Evolutionary conservation across 495 filamentous ascomycete genomes (phyloP), one percentile per base, ranked within the genome.

Genomic region (Arthonia radiata): DNA sequence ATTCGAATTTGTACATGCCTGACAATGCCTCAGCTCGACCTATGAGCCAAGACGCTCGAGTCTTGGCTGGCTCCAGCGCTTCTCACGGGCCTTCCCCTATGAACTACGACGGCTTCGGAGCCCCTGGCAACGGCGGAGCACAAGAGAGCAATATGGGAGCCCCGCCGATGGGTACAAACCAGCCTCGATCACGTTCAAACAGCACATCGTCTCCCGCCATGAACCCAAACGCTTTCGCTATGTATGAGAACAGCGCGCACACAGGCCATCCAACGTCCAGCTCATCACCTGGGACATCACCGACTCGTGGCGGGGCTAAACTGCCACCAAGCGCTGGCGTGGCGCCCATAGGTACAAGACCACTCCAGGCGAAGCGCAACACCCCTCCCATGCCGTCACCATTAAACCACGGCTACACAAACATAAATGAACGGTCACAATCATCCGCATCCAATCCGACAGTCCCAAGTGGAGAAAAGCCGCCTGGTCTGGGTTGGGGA

Each of bases 271-370:
- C 82, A 14, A 90, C 81, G 28, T 75, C 68, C 34, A 91, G 86
- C 1, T 91, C 83, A 4, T 82, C 86, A 5, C 68, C 72, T 34
- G 79, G 67, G n/a, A 89, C 80, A 4, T 77, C 82, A 8, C 78
- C 80, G 24, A 67, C 70, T 33, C 63, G 71, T 37, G 49, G 53
- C 11, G 39, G 41, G 37, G 56, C 10, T 49, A 54, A 6, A 51
- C 58, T 12, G 64, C 54, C 52, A 19, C 64, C 66, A 17, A 60
- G 65, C 23, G 57, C 67, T 17, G 56, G 65, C 12, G 79, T 93
- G 12, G 83, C 82, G 10, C 83, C 86, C 13, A 97, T 97, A 37
- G 86, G 86, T 21, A 91, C 89, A 26, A 71, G 86, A 16, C 86
- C 82, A 34, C 40, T 44, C 24, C 63, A 68, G 34, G 42, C 53